A percentile compares a stretch with the other conserved stretches of the same genome.
Evolutionary conservation across 768 basidiomycete genomes (phyloP).

Genomic region (Udeniomyces megalosporus): DNA sequence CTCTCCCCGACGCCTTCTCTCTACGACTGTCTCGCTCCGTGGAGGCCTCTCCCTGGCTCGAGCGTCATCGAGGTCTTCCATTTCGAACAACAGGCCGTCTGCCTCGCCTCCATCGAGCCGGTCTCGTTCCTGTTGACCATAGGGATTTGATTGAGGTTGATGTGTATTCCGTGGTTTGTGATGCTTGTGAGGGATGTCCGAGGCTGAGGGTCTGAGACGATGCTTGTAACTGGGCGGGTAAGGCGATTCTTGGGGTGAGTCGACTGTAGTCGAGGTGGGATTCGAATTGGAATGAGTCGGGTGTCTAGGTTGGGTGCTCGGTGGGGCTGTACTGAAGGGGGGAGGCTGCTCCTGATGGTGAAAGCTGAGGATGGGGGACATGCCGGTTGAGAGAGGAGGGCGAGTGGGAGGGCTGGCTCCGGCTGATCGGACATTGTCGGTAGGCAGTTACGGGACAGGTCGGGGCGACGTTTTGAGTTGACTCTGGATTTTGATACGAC

Average conservation of each 20-base stretch:
- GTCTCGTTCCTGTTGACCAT: not conserved
- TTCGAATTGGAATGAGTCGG: not conserved
- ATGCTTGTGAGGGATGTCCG: too few species aligned
- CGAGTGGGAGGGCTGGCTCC: not conserved
- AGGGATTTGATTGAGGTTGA: too few species aligned
- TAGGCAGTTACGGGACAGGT: not conserved
- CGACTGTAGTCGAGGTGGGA: too few species aligned
- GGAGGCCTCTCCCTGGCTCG: not conserved
- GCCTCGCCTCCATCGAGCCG: not conserved
- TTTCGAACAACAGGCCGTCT: conserved; percentile 8
- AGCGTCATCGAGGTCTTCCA: conserved; percentile 9
- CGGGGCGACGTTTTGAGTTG: too few species aligned
- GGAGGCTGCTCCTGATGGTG: not conserved
- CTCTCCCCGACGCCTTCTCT: not conserved
- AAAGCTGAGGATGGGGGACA: conserved; percentile 14
- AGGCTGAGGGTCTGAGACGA: too few species aligned
- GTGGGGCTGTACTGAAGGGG: not conserved
- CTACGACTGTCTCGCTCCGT: not conserved
- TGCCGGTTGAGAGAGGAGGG: not conserved
- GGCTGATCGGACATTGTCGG: not conserved
- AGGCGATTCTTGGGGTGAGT: too few species aligned
- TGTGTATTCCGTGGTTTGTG: too few species aligned
- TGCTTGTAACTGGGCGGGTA: too few species aligned
- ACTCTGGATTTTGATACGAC: too few species aligned
- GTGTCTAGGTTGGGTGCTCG: not conserved